These are phyloP conservation scores for Macrolepiota albuminosa DNA, from an alignment of 768 basidiomycete genomes.

Conservation along the genomic window DNA sequence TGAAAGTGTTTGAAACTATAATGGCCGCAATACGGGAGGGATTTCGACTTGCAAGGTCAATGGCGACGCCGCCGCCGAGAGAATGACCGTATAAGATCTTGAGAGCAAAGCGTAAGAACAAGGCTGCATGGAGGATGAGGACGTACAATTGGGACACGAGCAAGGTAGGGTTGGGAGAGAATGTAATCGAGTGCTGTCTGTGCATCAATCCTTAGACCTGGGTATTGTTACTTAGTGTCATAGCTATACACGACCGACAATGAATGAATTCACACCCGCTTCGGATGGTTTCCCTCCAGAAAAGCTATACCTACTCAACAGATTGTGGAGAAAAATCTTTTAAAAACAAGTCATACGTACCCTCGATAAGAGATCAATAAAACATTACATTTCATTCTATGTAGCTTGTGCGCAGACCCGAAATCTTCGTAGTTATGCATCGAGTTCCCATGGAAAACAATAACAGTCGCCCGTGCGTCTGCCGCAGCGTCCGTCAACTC, in stretches of 20 bases:
- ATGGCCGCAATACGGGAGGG: conserved; percentile 62
- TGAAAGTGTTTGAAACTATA: conserved; percentile 87
- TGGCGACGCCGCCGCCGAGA: conserved; percentile 85
- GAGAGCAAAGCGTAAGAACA: not conserved
- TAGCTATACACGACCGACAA: not conserved
- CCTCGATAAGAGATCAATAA: conserved; percentile 88
- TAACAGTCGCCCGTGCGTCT: conserved; percentile 56
- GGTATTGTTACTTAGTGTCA: not conserved
- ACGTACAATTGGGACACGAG: conserved; percentile 53
- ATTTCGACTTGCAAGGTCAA: conserved; percentile 75
- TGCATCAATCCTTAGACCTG: conserved; percentile 74
- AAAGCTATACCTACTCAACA: conserved; percentile 57
- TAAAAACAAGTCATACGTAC: conserved; percentile 33
- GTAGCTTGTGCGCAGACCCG: conserved; percentile 62
- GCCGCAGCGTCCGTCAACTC: conserved; percentile 14
- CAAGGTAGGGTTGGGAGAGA: conserved; percentile 47
- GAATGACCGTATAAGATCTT: conserved; percentile 71
- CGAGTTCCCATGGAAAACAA: conserved; percentile 87
- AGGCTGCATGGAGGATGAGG: not conserved
- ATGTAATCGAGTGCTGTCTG: conserved; percentile 76
- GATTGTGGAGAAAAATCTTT: not conserved
- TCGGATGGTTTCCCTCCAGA: conserved; percentile 81
- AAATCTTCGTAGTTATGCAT: conserved; percentile 73
- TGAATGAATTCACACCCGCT: conserved; percentile 41
- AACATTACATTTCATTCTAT: conserved; percentile 74